phyloP scores from a whole-genome alignment of 2,329 filamentous ascomycete species.

The Pseudonectria foliicola region DNA sequence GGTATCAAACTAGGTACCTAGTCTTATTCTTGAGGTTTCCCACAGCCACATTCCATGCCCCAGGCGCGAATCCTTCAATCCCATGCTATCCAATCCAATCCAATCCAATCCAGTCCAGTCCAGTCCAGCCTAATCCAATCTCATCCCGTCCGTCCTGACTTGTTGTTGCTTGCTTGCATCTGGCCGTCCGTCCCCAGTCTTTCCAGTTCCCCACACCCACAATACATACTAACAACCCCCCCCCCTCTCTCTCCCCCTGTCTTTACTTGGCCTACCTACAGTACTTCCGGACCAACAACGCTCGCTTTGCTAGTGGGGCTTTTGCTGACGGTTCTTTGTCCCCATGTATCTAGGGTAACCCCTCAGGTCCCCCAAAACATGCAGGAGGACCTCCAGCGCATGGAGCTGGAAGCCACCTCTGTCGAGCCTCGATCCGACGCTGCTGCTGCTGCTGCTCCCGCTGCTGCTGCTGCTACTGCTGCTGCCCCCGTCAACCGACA shows the following conservation, averaged over 20 bases:
- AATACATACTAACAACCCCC: neutral
- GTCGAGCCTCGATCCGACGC: slow-evolving; percentile 28
- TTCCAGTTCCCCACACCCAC: too few species aligned
- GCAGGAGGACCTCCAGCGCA: slow-evolving; percentile 84
- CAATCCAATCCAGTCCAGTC: too few species aligned
- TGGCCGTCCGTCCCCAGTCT: slow-evolving; percentile 8
- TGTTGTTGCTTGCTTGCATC: slow-evolving; percentile 8
- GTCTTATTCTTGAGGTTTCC: too few species aligned
- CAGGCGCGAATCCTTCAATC: too few species aligned
- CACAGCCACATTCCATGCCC: too few species aligned
- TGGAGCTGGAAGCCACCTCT: slow-evolving; percentile 71
- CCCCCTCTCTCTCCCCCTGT: neutral
- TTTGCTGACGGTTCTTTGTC: slow-evolving; percentile 30
- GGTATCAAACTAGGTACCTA: too few species aligned
- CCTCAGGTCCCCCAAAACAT: slow-evolving; percentile 95
- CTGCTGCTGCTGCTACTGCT: too few species aligned
- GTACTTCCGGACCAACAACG: neutral
- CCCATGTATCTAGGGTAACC: slow-evolving; percentile 61
- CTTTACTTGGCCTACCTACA: too few species aligned
- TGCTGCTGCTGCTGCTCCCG: too few species aligned
- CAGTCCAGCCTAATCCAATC: too few species aligned
- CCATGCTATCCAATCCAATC: too few species aligned
- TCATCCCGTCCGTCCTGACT: too few species aligned
- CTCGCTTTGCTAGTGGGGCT: slow-evolving; percentile 27
- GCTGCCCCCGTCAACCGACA: slow-evolving; percentile 27